Base-by-base conservation (phyloP, 1,139 yeast genomes). In the Yamadazyma kanchanaburiensis region DNA sequence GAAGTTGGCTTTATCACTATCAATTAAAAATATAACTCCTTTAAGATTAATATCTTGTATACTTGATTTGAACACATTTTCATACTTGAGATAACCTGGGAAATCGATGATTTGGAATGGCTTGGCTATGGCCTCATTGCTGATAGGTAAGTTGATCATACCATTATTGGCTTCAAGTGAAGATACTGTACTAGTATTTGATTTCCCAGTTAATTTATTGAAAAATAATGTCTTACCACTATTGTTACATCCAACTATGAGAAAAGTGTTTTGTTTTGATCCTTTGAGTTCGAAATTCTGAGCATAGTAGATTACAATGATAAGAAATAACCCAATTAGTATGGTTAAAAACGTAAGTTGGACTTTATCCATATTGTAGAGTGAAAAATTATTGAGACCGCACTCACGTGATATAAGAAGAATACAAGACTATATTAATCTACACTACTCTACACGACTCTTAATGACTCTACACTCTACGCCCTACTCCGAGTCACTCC, bases 61-160 rank as follows among this genome's bases (percentile, higher is more conserved):
- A 40, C 63, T 47, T 34, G 62, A 67, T 37, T 58, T 57, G 40
- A 75, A 53, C 31, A 69, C 58, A 29, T 71, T 71, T 37, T 74
- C 74, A 43, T 88, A 74, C 52, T 87, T 88, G 34, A 74, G 61
- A 55, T 84, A 91, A 6, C 96, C 96, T 3, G 97, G 97, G 43
- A 80, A 79, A 50, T 89, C 97, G 29, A 82, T 69, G 26, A 88
- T 52, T 42, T 70, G 68, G 55, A 60, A 69, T 19, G 43, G 40
- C 33, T 57, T 60, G 21, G 53, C 53, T 24, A 66, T 60, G 24
- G 56, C 33, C 2, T 48, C 40, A 30, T 54, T 58, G 28, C 70
- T 44, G 24, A 66, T 46, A 2, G 74, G 74, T 14, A 68, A 46
- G 9, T 42, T 34, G 7, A 65, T 35, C 7, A 48, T 43, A 1